Percentiles rank a stretch among this genome's conserved stretches.
These are phyloP conservation scores for Tillandsia fasciculata DNA, from an alignment of 176 grass and related monocot genomes.

Conservation along the genomic window DNA sequence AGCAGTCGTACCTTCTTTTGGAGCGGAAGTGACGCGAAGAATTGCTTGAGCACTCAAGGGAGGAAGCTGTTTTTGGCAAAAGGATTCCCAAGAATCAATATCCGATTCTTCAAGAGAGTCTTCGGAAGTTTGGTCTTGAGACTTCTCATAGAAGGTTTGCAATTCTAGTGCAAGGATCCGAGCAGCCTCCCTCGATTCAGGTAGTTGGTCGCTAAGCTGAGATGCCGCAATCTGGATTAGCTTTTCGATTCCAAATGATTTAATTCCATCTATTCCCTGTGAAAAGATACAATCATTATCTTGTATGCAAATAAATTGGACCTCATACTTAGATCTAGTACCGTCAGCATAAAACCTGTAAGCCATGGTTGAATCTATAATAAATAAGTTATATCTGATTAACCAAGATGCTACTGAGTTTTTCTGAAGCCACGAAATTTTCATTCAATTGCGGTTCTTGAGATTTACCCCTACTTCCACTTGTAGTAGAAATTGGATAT, in stretches of 20 bases:
- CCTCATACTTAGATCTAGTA: background rate
- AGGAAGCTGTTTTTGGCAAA: slow-evolving; percentile 75
- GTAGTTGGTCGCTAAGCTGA: slow-evolving; percentile 93
- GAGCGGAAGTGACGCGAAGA: slow-evolving; percentile 56
- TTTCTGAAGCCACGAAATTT: too few species aligned
- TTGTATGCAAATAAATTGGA: background rate
- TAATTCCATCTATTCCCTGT: slow-evolving; percentile 20
- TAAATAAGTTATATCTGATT: too few species aligned
- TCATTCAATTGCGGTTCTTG: too few species aligned
- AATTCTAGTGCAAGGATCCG: slow-evolving; percentile 35
- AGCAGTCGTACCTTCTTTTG: slow-evolving; percentile 27
- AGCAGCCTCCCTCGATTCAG: slow-evolving; percentile 97
- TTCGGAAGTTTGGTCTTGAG: slow-evolving; percentile 13
- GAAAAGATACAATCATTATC: slow-evolving; percentile 4
- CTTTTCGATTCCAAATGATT: slow-evolving; percentile 42
- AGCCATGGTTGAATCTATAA: background rate
- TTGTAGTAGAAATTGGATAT: too few species aligned
- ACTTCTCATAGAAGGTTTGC: slow-evolving; percentile 53
- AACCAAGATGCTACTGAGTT: too few species aligned
- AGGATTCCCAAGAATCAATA: slow-evolving; percentile 65
- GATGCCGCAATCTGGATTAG: slow-evolving; percentile 78
- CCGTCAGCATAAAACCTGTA: background rate
- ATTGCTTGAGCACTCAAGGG: slow-evolving; percentile 67
- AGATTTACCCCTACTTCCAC: too few species aligned
- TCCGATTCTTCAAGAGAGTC: slow-evolving; percentile 15